Conservation (phyloP, 2,329 filamentous ascomycete genomes). For the Ilyonectria robusta region DNA sequence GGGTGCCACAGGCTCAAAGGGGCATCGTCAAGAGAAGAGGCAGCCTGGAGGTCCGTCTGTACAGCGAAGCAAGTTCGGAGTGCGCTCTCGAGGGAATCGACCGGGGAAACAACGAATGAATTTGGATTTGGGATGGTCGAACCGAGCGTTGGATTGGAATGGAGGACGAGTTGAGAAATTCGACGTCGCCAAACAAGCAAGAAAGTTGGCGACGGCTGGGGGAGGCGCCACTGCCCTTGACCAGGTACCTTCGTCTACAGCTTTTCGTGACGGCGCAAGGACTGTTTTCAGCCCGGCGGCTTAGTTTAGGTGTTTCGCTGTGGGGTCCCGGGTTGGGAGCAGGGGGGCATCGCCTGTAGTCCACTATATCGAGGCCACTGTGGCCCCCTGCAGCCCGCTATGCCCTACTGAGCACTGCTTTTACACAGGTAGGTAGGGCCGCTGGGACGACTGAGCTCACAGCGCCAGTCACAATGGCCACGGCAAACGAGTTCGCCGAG, state of each 20-base stretch:
- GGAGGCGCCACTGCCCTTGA: conserved; percentile 20
- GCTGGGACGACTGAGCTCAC: background rate
- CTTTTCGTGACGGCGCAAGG: conserved; percentile 3
- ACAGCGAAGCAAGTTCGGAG: background rate
- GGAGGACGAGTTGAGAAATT: background rate
- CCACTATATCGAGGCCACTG: background rate
- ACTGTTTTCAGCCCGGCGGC: background rate
- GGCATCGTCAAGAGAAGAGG: conserved; percentile 33
- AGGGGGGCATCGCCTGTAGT: background rate
- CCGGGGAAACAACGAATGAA: background rate
- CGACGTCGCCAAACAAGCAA: conserved; percentile 6
- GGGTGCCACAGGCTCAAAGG: conserved; percentile 22
- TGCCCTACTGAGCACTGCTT: background rate
- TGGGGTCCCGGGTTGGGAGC: background rate
- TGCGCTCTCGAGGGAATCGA: background rate
- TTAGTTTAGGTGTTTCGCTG: background rate
- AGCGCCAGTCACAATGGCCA: background rate
- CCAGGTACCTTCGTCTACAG: conserved; percentile 1
- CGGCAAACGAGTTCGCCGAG: background rate
- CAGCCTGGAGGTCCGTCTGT: conserved; percentile 11
- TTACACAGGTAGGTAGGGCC: background rate
- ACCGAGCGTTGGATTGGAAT: background rate
- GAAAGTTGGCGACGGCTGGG: conserved; percentile 9
- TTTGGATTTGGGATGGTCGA: background rate
- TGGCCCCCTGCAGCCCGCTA: conserved; percentile 2